phyloP scores from a whole-genome alignment of 768 basidiomycete species.

The Serendipita vermifera region DNA sequence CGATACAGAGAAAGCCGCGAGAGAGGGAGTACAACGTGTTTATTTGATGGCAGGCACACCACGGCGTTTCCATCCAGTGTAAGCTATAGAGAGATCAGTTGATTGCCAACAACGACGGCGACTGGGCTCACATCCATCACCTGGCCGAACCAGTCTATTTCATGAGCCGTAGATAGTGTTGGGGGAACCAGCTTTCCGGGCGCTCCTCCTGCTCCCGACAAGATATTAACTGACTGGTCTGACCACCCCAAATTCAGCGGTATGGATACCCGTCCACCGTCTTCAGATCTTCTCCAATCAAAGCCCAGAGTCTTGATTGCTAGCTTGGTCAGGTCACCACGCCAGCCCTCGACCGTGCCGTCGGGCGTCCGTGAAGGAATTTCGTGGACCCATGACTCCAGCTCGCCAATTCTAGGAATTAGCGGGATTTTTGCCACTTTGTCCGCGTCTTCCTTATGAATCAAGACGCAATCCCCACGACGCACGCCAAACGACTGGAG shows the following conservation, averaged over 20 bases:
- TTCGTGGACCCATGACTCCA: slow-evolving; percentile 69
- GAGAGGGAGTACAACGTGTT: slow-evolving; percentile 40
- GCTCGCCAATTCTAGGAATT: slow-evolving; percentile 75
- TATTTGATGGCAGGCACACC: slow-evolving; percentile 53
- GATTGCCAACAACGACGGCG: slow-evolving; percentile 6
- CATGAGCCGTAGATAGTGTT: slow-evolving; percentile 24
- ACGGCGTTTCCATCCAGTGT: slow-evolving; percentile 59
- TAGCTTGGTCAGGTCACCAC: slow-evolving; percentile 20
- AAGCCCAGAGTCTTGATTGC: slow-evolving; percentile 13
- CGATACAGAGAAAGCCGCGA: slow-evolving; percentile 28
- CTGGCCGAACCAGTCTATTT: slow-evolving; percentile 73
- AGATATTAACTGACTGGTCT: background rate
- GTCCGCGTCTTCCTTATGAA: slow-evolving; percentile 53
- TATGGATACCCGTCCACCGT: background rate
- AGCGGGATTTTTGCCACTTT: slow-evolving; percentile 58
- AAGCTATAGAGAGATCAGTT: slow-evolving; percentile 34
- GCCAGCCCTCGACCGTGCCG: slow-evolving; percentile 53
- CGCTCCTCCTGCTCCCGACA: background rate
- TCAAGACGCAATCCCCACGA: slow-evolving; percentile 72
- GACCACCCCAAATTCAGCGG: background rate
- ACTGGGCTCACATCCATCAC: slow-evolving; percentile 48
- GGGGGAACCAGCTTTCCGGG: background rate
- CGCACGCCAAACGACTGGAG: slow-evolving; percentile 49
- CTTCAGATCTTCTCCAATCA: background rate
- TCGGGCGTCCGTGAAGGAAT: slow-evolving; percentile 31